Evolutionary conservation across 2,329 filamentous ascomycete species (phyloP), one percentile per base, ranked within the genome.

Genomic region (Scedosporium aurantiacum): DNA sequence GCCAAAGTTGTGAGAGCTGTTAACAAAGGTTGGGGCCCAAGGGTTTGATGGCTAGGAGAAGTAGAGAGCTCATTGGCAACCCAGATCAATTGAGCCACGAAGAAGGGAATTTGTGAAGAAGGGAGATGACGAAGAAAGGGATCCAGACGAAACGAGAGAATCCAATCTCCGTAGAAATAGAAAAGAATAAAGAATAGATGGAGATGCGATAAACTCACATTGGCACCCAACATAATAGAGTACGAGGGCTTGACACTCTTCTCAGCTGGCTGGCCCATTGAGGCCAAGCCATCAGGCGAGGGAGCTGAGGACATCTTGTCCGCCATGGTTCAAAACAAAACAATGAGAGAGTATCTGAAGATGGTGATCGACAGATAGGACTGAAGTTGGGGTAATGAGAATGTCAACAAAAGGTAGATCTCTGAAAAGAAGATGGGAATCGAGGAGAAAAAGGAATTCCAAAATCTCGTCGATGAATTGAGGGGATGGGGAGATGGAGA

Each of bases 391-490:
- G 45, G 28, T 5, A 28, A 60, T 60, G 25, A 18, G 43, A 27
- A 60, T 50, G 37, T 54, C 18, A 58, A n/a, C n/a, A n/a, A n/a
- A 45, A 58, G 25, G 58, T 40, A 60, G 58, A 60, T 55, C 32
- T 43, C n/a, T 32, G 63, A 32, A 59, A 60, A 40, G 43, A 63
- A 32, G 58, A 57, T 28, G 32, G 55, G 55, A 41, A 40, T 43
- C 54, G 43, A 60, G 45, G 43, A 62, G 60, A 47, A 40, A 37
- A 25, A 58, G 60, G 59, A 64, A 27, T 21, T 56, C 47, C 6
- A 25, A 40, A 50, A 21, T 60, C 43, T 60, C 58, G 25, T 60
- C 52, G 21, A 23, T 41, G 47, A 18, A 16, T 41, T 25, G n/a
- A 59, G 41, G 40, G 16, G 45, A 61, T 57, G 54, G 59, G 41